phyloP scores from a whole-genome alignment of 345 rosid genomes.

The Erysimum cheiranthoides region DNA sequence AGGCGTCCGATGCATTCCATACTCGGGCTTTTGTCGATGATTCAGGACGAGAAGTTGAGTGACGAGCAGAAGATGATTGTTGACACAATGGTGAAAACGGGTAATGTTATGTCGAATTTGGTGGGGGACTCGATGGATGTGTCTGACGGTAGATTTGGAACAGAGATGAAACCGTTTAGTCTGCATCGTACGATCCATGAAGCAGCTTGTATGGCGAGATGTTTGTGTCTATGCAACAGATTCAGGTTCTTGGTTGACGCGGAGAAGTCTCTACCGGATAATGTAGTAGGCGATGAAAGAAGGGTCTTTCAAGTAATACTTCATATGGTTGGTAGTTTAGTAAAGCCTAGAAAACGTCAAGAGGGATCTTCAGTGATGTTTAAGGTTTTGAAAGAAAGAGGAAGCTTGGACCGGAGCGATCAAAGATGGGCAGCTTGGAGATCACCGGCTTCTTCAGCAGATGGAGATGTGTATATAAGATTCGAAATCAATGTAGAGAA shows the following conservation, averaged over 20 bases:
- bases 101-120: conserved; percentile 75
- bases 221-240: conserved; percentile 73
- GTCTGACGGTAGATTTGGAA: conserved; percentile 65
- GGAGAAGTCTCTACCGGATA: conserved; percentile 77
- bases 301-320: conserved; percentile 88
- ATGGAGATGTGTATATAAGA: conserved; percentile 68
- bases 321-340: conserved; percentile 85
- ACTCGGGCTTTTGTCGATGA: conserved; percentile 76
- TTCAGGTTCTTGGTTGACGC: conserved; percentile 67
- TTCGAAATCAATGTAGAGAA: conserved; percentile 62
- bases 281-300: conserved; percentile 79
- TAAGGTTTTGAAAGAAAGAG: conserved; percentile 58
- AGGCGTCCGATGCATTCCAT: conserved; percentile 92
- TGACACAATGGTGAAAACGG: conserved; percentile 80
- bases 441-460: conserved; percentile 53
- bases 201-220: conserved; percentile 81
- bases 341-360: conserved; percentile 54
- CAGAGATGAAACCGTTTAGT: conserved; percentile 66
- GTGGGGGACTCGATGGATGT: conserved; percentile 89
- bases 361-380: conserved; percentile 59
- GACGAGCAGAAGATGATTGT: conserved; percentile 68
- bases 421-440: conserved; percentile 84
- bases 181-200: conserved; percentile 72
- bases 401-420: conserved; percentile 72
- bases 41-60: conserved; percentile 68